Base-by-base conservation (phyloP, 1,284 basidiomycete genomes). In the Anthracocystis panici-leucophaei region DNA sequence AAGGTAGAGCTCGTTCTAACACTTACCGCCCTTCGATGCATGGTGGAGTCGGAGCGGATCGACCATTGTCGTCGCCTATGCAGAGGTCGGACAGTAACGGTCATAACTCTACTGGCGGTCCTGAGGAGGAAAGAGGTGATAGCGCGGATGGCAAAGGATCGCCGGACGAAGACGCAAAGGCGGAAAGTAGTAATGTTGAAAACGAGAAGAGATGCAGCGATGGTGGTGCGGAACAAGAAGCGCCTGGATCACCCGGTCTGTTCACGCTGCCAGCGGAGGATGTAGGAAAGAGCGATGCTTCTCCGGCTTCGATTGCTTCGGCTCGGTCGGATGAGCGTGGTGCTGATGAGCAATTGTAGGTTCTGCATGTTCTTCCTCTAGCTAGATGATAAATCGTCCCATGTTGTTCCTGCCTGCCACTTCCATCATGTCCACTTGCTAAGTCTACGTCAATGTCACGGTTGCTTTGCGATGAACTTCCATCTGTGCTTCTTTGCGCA, bases 1-100 rank as follows among this genome's bases (percentile, higher is more conserved):
- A 38, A 9, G 68, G 68, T 18, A 42, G 68, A 10, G 53, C 62
- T 12, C 27, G 68, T 1, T 58, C 55, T 31, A 65, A 71, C 50
- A 71, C 68, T 5, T 71, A 62, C 33, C 55, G 62, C 8, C 50
- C 58, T 27, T 42, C 49, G 20, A 59, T 53, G 18, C 66, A 63
- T 18, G 54, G 48, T 20, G 58, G 38, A n/a, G 54, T 11, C 9
- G 21, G 54, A 31, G 20, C 27, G 12, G 51, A 3, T 16, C 18
- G 25, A 20, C 7, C 31, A 12, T 14, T 44, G n/a, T 25, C 62
- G 16, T 25, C 49, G 2, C 20, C 51, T 3, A 27, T 56, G 27
- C 45, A 55, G 21, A 38, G 29, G 14, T 56, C 48, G 48, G 54
- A 56, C 1, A 16, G 18, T n/a, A n/a, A 23, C n/a, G 42, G 35